Conservation (phyloP, 306 rosid genomes). For the Macrotyloma uniflorum region DNA sequence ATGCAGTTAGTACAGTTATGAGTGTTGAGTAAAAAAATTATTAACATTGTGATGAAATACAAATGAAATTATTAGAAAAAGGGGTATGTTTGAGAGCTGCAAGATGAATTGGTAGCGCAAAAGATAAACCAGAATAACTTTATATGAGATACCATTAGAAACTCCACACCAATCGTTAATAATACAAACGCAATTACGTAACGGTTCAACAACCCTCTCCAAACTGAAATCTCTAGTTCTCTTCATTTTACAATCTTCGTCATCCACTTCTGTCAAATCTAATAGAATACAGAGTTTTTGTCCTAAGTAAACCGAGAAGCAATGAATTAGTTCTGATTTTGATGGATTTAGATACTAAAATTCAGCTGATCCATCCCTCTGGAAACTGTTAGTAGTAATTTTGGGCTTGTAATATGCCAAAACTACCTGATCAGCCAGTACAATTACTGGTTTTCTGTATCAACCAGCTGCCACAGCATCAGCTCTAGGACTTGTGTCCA, state of each 20-base stretch:
- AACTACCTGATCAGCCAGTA: constrained; percentile 64
- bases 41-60: neutral
- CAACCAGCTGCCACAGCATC: constrained; percentile 93
- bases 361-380: constrained; percentile 50
- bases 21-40: neutral
- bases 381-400: constrained; percentile 70
- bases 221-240: constrained; percentile 44
- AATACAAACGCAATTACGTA: constrained; percentile 39
- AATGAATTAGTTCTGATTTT: constrained; percentile 62
- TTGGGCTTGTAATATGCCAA: constrained; percentile 97
- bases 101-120: neutral
- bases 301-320: constrained; percentile 44
- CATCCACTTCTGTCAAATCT: constrained; percentile 49
- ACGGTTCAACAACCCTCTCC: constrained; percentile 37
- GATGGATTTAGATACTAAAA: constrained; percentile 51
- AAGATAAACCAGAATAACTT: constrained; percentile 18
- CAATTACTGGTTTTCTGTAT: constrained; percentile 32
- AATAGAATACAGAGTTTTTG: constrained; percentile 33
- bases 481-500: constrained; percentile 77
- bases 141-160: constrained; percentile 26
- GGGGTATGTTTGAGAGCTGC: neutral
- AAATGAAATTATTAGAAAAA: neutral
- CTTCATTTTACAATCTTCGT: constrained; percentile 62
- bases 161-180: constrained; percentile 32
- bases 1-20: neutral